A percentile compares a stretch with the other conserved stretches of the same genome.
These are phyloP conservation scores for barley (Hordeum vulgare) DNA, from an alignment of 176 grass and related monocot species.

Conservation along the genomic window DNA sequence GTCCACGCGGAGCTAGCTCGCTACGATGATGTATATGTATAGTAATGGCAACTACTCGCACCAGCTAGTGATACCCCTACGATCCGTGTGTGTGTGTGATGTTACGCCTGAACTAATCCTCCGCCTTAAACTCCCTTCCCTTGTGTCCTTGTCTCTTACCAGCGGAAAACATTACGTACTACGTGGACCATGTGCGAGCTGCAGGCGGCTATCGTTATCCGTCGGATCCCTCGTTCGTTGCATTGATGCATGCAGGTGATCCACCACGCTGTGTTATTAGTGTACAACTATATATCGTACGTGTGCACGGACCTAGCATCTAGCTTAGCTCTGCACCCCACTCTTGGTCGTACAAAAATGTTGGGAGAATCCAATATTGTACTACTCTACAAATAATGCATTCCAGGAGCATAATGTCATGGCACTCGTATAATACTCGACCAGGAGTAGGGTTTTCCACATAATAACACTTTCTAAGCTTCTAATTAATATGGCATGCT, in stretches of 20 bases:
- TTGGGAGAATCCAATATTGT: background rate
- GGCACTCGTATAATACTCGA: background rate
- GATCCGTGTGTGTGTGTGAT: background rate
- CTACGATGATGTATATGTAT: background rate
- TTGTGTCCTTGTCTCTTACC: background rate
- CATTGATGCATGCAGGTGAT: background rate
- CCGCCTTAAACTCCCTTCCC: background rate
- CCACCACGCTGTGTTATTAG: no score
- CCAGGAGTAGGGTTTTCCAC: background rate
- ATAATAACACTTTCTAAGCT: background rate
- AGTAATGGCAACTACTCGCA: background rate
- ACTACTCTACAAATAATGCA: background rate
- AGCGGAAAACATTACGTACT: no score
- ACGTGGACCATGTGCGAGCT: background rate
- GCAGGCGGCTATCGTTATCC: background rate
- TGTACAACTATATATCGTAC: no score
- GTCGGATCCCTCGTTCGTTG: background rate
- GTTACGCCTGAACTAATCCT: conserved; percentile 16
- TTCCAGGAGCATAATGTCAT: background rate
- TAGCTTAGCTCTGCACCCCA: background rate
- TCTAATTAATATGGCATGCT: no score
- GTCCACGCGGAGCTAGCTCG: background rate
- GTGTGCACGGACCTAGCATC: no score
- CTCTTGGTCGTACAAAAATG: background rate
- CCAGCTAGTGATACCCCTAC: background rate